These are phyloP conservation scores for Pouteria campechiana DNA, from an alignment of 179 eudicot species.

Conservation along the genomic window DNA sequence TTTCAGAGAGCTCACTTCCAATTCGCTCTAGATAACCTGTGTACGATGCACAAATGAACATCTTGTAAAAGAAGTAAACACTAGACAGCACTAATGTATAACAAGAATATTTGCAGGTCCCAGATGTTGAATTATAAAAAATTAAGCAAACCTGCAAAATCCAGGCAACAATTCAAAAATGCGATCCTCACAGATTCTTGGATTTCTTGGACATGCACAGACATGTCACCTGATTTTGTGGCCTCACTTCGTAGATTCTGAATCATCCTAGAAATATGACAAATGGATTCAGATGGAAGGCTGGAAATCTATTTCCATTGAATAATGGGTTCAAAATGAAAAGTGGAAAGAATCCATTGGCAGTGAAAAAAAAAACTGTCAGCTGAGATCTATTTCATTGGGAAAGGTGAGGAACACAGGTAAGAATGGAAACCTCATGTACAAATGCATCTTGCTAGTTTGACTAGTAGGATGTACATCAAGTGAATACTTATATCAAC, in stretches of 20 bases:
- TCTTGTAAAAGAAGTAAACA: neutral
- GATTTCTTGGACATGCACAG: slow-evolving; percentile 72
- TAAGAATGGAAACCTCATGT: too few relatives aligned
- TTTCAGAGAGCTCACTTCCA: slow-evolving; percentile 51
- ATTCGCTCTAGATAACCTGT: slow-evolving; percentile 82
- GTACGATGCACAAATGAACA: slow-evolving; percentile 4
- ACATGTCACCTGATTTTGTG: slow-evolving; percentile 70
- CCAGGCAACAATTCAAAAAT: slow-evolving; percentile 81
- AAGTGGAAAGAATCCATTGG: neutral
- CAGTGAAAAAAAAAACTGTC: neutral
- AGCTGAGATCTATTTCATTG: too few relatives aligned
- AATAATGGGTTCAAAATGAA: too few relatives aligned
- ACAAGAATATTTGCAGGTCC: too few relatives aligned
- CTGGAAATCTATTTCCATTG: neutral
- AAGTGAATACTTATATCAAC: too few relatives aligned
- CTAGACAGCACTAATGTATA: too few relatives aligned
- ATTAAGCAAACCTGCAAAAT: slow-evolving; percentile 67
- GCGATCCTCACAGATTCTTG: slow-evolving; percentile 92
- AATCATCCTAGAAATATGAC: slow-evolving; percentile 59
- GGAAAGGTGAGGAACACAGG: too few relatives aligned
- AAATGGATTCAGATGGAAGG: slow-evolving; percentile 1
- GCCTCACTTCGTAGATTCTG: slow-evolving; percentile 63
- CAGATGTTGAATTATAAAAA: too few relatives aligned
- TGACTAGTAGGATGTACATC: too few relatives aligned
- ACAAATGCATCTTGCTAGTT: too few relatives aligned